Evolutionary conservation across 768 basidiomycete species (phyloP).

Genomic region (Candolleomyces aberdarensis): DNA sequence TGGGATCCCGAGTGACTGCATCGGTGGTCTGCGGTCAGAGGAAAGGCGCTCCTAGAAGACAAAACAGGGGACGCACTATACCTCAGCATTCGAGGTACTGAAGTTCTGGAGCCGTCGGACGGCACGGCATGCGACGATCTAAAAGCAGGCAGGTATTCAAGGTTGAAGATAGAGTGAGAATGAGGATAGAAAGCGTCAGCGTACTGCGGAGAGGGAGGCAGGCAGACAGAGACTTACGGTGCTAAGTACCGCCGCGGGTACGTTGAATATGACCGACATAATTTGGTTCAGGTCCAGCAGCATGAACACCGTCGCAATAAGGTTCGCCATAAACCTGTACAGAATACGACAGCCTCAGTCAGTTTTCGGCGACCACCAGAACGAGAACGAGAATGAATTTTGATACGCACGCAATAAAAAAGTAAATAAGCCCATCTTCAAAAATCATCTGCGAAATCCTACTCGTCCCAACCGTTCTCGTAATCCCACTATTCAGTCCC

Average conservation of each 20-base stretch:
- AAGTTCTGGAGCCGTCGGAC: conserved; percentile 60
- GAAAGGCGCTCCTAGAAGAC: not conserved
- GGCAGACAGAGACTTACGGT: conserved; percentile 33
- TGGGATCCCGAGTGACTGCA: conserved; percentile 10
- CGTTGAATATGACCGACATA: conserved; percentile 66
- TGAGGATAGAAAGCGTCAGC: not conserved
- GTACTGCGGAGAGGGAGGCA: not conserved
- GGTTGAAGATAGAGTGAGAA: not conserved
- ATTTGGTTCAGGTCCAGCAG: conserved; percentile 59
- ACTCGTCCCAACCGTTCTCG: conserved; percentile 28
- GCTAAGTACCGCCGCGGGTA: conserved; percentile 56
- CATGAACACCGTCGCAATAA: conserved; percentile 61
- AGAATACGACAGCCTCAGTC: not conserved
- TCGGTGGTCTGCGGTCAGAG: conserved; percentile 19
- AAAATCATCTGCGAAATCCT: conserved; percentile 64
- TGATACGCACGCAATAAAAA: conserved; percentile 58
- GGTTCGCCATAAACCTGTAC: conserved; percentile 40
- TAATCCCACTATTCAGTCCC: conserved; percentile 18
- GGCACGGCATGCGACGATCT: conserved; percentile 60
- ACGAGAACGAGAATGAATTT: not conserved
- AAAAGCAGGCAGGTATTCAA: not conserved
- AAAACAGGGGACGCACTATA: conserved; percentile 36
- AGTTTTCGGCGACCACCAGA: not conserved
- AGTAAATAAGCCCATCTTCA: conserved; percentile 69
- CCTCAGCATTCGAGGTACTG: conserved; percentile 35